A percentile compares a stretch with the other conserved stretches of the same genome.
These are phyloP conservation scores for Lolium perenne DNA, from an alignment of 176 grass and related monocot species.

Conservation along the genomic window DNA sequence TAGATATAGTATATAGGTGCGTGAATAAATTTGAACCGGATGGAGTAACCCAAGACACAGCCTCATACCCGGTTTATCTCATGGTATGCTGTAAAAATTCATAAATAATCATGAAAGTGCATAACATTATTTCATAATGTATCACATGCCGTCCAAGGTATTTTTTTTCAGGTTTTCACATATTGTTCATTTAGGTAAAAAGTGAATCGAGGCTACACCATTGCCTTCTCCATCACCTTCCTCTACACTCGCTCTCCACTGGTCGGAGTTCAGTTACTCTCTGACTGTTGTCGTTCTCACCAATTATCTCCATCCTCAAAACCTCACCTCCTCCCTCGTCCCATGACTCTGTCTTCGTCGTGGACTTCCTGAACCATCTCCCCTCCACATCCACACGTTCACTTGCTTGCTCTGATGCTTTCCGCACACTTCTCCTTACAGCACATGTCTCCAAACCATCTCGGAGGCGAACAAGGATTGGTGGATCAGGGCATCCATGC, in stretches of 20 bases:
- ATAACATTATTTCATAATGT: background rate
- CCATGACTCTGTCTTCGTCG: background rate
- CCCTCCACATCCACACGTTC: background rate
- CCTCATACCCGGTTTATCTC: too few relatives aligned
- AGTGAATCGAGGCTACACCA: background rate
- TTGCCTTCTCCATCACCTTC: background rate
- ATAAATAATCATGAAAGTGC: background rate
- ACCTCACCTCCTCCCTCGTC: background rate
- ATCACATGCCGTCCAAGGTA: background rate
- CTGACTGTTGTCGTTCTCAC: background rate
- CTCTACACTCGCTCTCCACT: background rate
- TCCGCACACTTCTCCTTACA: too few relatives aligned
- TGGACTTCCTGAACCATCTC: background rate
- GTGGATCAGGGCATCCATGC: background rate
- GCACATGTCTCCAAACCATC: background rate
- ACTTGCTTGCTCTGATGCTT: too few relatives aligned
- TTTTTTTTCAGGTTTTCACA: background rate
- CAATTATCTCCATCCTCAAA: background rate
- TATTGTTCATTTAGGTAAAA: background rate
- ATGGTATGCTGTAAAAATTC: too few relatives aligned
- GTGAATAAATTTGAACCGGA: too few relatives aligned
- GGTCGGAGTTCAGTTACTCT: background rate
- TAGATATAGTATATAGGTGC: too few relatives aligned
- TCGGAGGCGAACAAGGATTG: background rate
- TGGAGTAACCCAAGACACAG: too few relatives aligned